Percentiles rank a stretch among this genome's conserved stretches.
These are phyloP conservation scores for Rugonectria rugulosa DNA, from an alignment of 2,329 filamentous ascomycete genomes.

Conservation along the genomic window DNA sequence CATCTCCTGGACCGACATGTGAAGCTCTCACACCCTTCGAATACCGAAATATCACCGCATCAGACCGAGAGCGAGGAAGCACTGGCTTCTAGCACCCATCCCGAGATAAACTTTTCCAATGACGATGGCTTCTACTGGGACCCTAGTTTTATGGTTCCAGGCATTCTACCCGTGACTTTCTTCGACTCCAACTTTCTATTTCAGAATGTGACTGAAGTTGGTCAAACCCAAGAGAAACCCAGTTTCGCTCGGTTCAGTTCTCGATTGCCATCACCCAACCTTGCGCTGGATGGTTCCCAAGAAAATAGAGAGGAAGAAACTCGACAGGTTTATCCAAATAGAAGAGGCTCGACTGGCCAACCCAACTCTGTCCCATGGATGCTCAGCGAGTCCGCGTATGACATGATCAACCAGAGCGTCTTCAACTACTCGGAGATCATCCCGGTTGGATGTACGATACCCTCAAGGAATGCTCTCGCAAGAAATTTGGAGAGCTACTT, in stretches of 20 bases:
- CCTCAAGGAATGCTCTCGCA: not conserved
- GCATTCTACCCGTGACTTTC: not conserved
- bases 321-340: not conserved
- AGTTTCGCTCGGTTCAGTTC: not conserved
- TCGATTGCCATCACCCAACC: not conserved
- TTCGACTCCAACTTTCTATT: not conserved
- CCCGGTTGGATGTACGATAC: not conserved
- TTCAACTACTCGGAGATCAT: not conserved
- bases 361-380: not conserved
- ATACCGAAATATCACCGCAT: not conserved
- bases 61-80: not conserved
- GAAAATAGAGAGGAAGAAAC: too few species aligned
- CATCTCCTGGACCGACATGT: not conserved
- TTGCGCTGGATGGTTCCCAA: not conserved
- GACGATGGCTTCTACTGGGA: not conserved
- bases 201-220: not conserved
- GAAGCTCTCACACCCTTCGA: not conserved
- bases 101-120: not conserved
- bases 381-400: not conserved
- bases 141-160: not conserved
- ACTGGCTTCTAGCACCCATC: not conserved
- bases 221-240: not conserved
- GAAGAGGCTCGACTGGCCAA: not conserved
- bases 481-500: conserved; percentile 1
- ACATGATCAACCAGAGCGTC: not conserved